Evolutionary conservation across 352 stramenopile species (phyloP).

Genomic region (Phytopythium kandeliae): DNA sequence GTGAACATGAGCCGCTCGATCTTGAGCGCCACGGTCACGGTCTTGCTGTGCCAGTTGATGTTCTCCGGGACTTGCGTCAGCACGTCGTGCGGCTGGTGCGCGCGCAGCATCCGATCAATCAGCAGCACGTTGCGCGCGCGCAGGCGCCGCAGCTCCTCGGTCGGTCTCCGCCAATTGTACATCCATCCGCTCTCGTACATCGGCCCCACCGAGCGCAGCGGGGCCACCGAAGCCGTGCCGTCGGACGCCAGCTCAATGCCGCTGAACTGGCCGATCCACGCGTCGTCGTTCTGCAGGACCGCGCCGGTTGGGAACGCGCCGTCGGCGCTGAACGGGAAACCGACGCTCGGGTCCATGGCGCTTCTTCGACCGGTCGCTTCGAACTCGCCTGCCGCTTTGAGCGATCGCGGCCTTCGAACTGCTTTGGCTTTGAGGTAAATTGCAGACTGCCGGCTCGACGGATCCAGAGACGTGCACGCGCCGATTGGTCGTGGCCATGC

Average conservation of each 20-base stretch:
- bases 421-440: not conserved
- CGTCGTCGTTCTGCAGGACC: not conserved
- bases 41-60: constrained; percentile 58
- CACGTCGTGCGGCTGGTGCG: constrained; percentile 49
- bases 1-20: constrained; percentile 65
- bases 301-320: not conserved
- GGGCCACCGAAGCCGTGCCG: not conserved
- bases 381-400: too few species aligned
- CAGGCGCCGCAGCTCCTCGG: constrained; percentile 28
- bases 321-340: not conserved
- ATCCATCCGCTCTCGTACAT: not conserved
- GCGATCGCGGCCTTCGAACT: too few species aligned
- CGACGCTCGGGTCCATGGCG: constrained; percentile 1
- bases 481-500: too few species aligned
- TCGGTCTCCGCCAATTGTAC: constrained; percentile 19
- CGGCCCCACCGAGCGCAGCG: not conserved
- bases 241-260: not conserved
- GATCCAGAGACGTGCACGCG: too few species aligned
- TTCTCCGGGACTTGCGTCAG: constrained; percentile 57
- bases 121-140: constrained; percentile 36
- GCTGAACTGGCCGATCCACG: constrained; percentile 5
- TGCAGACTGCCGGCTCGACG: not conserved
- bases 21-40: constrained; percentile 47
- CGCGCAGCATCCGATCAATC: constrained; percentile 53
- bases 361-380: too few species aligned